Percentiles rank a stretch among this genome's conserved stretches.
Conservation (phyloP, 2,329 filamentous ascomycete genomes). For the Aspergillus bombycis region DNA sequence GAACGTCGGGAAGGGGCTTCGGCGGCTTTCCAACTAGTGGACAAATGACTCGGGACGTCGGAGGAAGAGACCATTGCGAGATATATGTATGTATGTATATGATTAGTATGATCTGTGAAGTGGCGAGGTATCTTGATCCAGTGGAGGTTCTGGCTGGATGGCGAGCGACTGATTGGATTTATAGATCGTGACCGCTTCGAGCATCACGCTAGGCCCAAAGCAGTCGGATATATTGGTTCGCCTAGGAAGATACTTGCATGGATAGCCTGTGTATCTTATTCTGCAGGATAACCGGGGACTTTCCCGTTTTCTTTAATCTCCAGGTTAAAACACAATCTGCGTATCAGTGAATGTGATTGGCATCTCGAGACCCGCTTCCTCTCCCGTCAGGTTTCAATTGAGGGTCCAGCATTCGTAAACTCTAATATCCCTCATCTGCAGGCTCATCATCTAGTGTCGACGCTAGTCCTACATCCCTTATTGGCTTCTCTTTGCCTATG, state of each 20-base stretch:
- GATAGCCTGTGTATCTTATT: not conserved
- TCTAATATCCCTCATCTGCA: not conserved
- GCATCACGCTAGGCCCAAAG: not conserved
- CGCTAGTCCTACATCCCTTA: not conserved
- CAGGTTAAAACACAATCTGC: not conserved
- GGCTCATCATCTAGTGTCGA: not conserved
- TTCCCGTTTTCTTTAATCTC: not conserved
- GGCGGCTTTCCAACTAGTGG: not conserved
- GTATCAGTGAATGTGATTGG: not conserved
- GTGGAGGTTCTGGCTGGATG: not conserved
- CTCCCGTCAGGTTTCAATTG: not conserved
- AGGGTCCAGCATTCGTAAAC: not conserved
- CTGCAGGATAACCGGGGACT: not conserved
- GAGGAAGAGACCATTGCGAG: not conserved
- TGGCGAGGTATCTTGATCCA: no score
- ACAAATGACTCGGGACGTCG: not conserved
- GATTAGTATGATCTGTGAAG: not conserved
- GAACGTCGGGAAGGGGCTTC: constrained; percentile 2
- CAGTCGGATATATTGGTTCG: not conserved
- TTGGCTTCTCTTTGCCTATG: not conserved
- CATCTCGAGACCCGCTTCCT: not conserved
- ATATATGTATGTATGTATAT: not conserved
- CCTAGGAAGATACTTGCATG: not conserved
- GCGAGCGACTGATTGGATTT: not conserved
- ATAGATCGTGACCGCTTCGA: not conserved